These are phyloP conservation scores for Penicillium dipodomyicola DNA, from an alignment of 495 filamentous ascomycete genomes.

Conservation along the genomic window DNA sequence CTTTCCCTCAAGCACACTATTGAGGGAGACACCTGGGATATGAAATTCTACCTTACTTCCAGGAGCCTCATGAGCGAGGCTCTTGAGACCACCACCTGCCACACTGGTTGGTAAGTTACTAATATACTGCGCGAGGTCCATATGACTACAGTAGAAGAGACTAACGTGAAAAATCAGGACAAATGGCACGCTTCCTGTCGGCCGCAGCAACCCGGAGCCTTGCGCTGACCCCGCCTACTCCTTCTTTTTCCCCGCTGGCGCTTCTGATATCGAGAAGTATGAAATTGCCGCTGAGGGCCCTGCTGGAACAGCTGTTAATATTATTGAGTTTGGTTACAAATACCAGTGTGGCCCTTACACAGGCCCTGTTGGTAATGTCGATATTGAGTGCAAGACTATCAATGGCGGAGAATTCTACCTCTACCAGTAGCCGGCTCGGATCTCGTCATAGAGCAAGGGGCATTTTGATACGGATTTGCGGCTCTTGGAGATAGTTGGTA, in stretches of 20 bases:
- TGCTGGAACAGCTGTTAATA: not conserved
- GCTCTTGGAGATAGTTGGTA: not conserved
- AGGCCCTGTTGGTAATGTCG: not conserved
- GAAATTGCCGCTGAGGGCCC: not conserved
- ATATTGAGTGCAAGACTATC: slow-evolving; percentile 3
- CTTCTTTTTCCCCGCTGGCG: not conserved
- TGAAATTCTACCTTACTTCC: not conserved
- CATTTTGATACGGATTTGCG: not conserved
- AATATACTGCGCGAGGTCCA: not conserved
- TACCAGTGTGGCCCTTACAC: slow-evolving; percentile 10
- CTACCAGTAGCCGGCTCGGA: not conserved
- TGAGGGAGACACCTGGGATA: not conserved
- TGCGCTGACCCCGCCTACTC: slow-evolving; percentile 3
- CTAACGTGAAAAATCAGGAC: not conserved
- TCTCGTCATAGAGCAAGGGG: not conserved
- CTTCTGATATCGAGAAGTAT: not conserved
- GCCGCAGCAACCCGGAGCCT: not conserved
- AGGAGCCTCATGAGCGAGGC: not conserved
- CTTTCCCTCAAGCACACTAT: slow-evolving; percentile 1
- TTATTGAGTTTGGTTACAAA: not conserved
- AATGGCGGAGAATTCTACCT: slow-evolving; percentile 6
- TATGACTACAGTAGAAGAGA: not conserved
- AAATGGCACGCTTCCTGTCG: not conserved
- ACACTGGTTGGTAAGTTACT: slow-evolving; percentile 2
- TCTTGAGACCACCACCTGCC: not conserved